A percentile compares a stretch with the other conserved stretches of the same genome.
These are phyloP conservation scores for Gigaspora rosea DNA, from an alignment of 192 early-diverging fungal species.

Conservation along the genomic window DNA sequence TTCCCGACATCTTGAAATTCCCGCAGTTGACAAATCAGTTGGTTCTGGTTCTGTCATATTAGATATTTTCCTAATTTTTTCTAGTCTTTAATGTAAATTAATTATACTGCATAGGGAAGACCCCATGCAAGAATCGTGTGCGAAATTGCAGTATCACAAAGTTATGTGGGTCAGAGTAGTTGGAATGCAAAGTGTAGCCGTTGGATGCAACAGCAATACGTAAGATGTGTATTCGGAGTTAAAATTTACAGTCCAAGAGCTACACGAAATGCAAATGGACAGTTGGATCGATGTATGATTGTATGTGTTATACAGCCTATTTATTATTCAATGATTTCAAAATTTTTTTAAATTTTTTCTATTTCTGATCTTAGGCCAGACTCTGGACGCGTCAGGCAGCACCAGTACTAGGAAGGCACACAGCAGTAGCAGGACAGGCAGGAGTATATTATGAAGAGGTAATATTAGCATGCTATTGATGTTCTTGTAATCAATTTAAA, in stretches of 20 bases:
- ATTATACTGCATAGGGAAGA: background rate
- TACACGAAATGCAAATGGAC: background rate
- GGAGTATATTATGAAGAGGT: too few relatives aligned
- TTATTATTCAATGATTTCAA: constrained; percentile 1
- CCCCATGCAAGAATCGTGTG: too few relatives aligned
- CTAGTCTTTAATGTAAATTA: background rate
- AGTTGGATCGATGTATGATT: constrained; percentile 9
- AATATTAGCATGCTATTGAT: too few relatives aligned
- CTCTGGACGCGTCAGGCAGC: too few relatives aligned
- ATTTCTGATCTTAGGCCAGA: background rate
- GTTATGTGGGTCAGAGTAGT: too few relatives aligned
- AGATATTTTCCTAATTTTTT: background rate
- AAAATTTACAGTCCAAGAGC: background rate
- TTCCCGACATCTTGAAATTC: background rate
- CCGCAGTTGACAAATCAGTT: constrained; percentile 10
- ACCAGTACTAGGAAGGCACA: too few relatives aligned
- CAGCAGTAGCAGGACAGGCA: too few relatives aligned
- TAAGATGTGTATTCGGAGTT: too few relatives aligned
- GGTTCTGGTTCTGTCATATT: constrained; percentile 1
- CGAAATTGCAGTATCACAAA: too few relatives aligned
- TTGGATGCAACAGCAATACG: too few relatives aligned
- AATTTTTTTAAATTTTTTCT: background rate
- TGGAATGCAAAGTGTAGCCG: too few relatives aligned
- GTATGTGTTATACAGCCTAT: background rate
- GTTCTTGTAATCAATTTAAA: too few relatives aligned